phyloP scores from a whole-genome alignment of 768 basidiomycete genomes.

The Tricholomella constricta region DNA sequence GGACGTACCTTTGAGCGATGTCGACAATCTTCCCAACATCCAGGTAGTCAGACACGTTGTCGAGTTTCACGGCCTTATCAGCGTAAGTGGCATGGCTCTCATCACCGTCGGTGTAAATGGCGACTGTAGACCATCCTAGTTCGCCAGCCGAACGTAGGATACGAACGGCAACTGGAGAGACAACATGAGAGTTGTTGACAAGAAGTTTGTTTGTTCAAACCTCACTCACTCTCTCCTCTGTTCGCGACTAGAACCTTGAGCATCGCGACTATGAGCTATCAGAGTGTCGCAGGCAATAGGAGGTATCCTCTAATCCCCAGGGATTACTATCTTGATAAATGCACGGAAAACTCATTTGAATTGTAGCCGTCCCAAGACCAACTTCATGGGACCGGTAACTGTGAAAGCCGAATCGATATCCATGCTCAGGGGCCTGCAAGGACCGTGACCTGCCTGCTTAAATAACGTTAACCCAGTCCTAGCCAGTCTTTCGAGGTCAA shows the following conservation, averaged over 20 bases:
- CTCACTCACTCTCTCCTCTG: constrained; percentile 61
- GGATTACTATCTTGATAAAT: no score
- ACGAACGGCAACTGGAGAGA: constrained; percentile 73
- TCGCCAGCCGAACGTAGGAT: constrained; percentile 76
- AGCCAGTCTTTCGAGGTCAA: no score
- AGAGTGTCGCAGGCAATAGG: neutral
- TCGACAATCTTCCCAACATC: constrained; percentile 31
- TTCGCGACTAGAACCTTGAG: constrained; percentile 78
- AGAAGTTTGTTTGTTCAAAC: constrained; percentile 23
- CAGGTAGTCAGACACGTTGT: constrained; percentile 55
- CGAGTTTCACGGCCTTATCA: constrained; percentile 86
- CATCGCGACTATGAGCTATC: constrained; percentile 20
- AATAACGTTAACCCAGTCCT: no score
- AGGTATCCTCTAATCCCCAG: no score
- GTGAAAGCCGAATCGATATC: constrained; percentile 9
- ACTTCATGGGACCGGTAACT: constrained; percentile 9
- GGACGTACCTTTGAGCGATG: constrained; percentile 27
- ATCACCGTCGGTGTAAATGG: constrained; percentile 84
- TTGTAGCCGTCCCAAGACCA: no score
- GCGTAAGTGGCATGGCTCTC: constrained; percentile 81
- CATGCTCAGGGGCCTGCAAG: neutral
- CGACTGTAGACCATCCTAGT: constrained; percentile 72
- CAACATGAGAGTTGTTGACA: constrained; percentile 16
- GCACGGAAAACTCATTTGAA: no score
- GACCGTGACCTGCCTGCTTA: no score